Base-by-base conservation (phyloP, 495 filamentous ascomycete species). In the Poronia punctata region DNA sequence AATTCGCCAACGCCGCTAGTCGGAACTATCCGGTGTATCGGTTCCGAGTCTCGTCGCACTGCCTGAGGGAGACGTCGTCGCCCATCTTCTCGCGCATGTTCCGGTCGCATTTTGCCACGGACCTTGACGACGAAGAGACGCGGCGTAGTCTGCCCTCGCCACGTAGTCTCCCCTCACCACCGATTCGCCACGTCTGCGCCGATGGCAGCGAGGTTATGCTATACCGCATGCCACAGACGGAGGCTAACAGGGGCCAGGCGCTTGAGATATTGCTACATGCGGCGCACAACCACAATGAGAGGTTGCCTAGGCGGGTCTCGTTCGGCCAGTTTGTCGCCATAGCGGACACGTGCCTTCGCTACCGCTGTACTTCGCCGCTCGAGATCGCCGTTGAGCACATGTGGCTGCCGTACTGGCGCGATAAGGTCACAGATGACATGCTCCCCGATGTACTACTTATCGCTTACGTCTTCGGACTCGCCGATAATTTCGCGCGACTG, bases 321-420 rank as follows among this genome's bases (percentile, higher is more conserved):
- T 69, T 66, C 44, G 41, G 43, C 14, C 45, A 60, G n/a, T 65
- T 69, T 40, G 64, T 69, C 14, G 57, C 56, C 12, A 56, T 69
- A 28, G 59, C 65, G 5, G 53, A 62, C 25, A 54, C 56, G 5
- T 62, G 59, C 23, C 36, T 60, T 16, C 45, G 54, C 30, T 69
- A 67, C 43, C 59, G 47, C 11, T 67, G 64, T 45, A 63, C 59
- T 1, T 46, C 55, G 16, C 65, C 64, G 1, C 44, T 69, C 5
- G 60, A 66, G 27, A 8, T 63, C 8, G 46, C 56, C 24, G 60
- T 67, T 2, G 64, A 69, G 31, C 63, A 61, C 35, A 45, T 50
- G 28, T 69, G 65, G 65, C 43, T 69, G 14, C 60, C 55, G 10
- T 58, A 62, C 44, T 69, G 65, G 65, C 46, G 50, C 33, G 53